Conservation (phyloP, 2,329 filamentous ascomycete genomes). For the Geosmithia morbida region DNA sequence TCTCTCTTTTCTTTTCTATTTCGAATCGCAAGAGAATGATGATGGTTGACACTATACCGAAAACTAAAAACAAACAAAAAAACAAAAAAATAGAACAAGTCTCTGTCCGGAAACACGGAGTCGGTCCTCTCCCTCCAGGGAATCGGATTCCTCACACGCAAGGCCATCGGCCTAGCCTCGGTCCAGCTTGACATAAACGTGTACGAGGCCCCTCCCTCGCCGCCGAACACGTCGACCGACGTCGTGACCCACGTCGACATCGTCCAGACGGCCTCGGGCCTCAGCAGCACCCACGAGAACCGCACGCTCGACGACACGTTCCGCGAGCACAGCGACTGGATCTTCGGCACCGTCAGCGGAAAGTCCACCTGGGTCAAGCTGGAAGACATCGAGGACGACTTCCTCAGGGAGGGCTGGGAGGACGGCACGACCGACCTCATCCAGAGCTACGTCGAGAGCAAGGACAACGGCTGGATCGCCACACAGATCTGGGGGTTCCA, state of each 20-base stretch:
- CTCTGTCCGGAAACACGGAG: slow-evolving; percentile 54
- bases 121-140: slow-evolving; percentile 59
- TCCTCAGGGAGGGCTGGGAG: slow-evolving; percentile 43
- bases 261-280: slow-evolving; percentile 57
- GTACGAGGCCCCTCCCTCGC: slow-evolving; percentile 28
- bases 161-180: slow-evolving; percentile 53
- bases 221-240: slow-evolving; percentile 23
- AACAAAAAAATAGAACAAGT: slow-evolving; percentile 48
- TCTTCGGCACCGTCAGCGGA: slow-evolving; percentile 62
- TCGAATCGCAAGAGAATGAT: too few relatives aligned
- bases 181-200: slow-evolving; percentile 51
- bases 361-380: slow-evolving; percentile 34
- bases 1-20: slow-evolving; percentile 2
- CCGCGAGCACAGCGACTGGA: slow-evolving; percentile 59
- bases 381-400: slow-evolving; percentile 38
- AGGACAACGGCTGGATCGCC: slow-evolving; percentile 38
- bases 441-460: slow-evolving; percentile 44
- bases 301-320: slow-evolving; percentile 34
- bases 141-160: slow-evolving; percentile 58
- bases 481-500: slow-evolving; percentile 49
- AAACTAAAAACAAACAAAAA: too few relatives aligned
- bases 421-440: slow-evolving; percentile 48
- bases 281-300: slow-evolving; percentile 48
- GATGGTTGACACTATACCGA: too few relatives aligned
- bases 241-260: slow-evolving; percentile 51